A percentile compares a stretch with the other conserved stretches of the same genome.
phyloP scores from a whole-genome alignment of 345 rosid genomes.

The Crucihimalaya himalaica region DNA sequence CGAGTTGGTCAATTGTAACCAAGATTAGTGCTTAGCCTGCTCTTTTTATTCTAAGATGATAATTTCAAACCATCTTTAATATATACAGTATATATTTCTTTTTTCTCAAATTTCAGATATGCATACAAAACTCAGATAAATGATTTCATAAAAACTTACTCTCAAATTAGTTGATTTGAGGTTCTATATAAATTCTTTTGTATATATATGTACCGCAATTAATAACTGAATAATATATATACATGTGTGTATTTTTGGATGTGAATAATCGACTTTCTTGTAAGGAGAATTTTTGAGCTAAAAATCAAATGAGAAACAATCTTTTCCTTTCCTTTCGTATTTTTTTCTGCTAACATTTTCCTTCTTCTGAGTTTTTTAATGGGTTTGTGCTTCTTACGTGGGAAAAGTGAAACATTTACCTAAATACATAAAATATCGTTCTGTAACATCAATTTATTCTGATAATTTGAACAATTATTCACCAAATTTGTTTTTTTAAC shows the following conservation, averaged over 20 bases:
- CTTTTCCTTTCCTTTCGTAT: neutral
- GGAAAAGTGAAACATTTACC: neutral
- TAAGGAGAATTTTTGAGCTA: neutral
- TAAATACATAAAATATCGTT: neutral
- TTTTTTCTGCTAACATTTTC: neutral
- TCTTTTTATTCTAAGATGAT: neutral
- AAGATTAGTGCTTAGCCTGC: conserved; percentile 33
- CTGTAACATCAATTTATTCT: neutral
- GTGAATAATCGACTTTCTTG: conserved; percentile 8
- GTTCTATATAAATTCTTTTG: neutral
- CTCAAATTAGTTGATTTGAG: neutral
- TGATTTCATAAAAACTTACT: neutral
- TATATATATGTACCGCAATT: neutral
- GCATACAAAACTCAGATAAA: neutral
- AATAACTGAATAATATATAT: neutral
- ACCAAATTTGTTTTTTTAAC: too few species aligned
- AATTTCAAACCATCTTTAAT: neutral
- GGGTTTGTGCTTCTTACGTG: neutral
- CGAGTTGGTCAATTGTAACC: conserved; percentile 38
- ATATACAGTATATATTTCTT: neutral
- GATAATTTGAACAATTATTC: neutral
- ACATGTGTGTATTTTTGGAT: conserved; percentile 5
- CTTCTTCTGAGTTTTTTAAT: conserved; percentile 1
- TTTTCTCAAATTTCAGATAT: neutral
- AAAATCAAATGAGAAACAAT: too few species aligned